Evolutionary conservation across 2,329 filamentous ascomycete genomes (phyloP), one percentile per base, ranked within the genome.

Genomic region (Sporothrix brasiliensis): DNA sequence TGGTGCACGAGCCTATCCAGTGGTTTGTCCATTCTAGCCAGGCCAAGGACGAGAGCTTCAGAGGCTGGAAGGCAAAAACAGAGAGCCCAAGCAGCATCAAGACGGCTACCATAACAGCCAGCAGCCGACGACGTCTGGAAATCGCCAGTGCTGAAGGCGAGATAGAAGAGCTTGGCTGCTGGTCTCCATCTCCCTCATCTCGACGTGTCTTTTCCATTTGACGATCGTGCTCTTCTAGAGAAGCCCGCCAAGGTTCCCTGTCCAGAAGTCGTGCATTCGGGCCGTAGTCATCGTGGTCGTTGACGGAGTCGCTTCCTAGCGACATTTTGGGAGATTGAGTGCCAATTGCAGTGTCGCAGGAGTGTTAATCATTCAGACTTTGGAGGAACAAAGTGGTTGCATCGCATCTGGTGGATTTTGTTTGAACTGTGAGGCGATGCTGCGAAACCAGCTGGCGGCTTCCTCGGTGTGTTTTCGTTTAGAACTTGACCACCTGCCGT

Each of bases 1-100:
- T 19, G 4, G 39, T 63, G 21, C 58, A 47, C 7, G 58, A 39
- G 3, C 58, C 58, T 7, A 27, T 16, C 39, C 39, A 63, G n/a
- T 27, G 58, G 9, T 63, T 44, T 44, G n/a, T 47, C 39, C 58
- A 47, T 19, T 63, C 34, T 9, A 39, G 58, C 58, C 58, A 63
- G 16, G 16, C 39, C n/a, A 47, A 21, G 11, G 58, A 47, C 11
- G 39, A 27, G 39, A 27, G 11, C 13, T 21, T 10, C 21, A n/a
- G 1, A 10, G 58, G 58, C 14, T 63, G 41, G n/a, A 21, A 44
- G n/a, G 47, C 58, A 21, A 44, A 14, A 2, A 47, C 39, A 27
- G 39, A 24, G 11, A 63, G 39, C 10, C n/a, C 41, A 0, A 63
- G 3, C 14, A 58, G 11, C 30, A 58, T 19, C 54, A 63, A 27